A percentile compares a stretch with the other conserved stretches of the same genome.
These are phyloP conservation scores for Trametes versicolor DNA, from an alignment of 1,284 basidiomycete genomes.

Conservation along the genomic window DNA sequence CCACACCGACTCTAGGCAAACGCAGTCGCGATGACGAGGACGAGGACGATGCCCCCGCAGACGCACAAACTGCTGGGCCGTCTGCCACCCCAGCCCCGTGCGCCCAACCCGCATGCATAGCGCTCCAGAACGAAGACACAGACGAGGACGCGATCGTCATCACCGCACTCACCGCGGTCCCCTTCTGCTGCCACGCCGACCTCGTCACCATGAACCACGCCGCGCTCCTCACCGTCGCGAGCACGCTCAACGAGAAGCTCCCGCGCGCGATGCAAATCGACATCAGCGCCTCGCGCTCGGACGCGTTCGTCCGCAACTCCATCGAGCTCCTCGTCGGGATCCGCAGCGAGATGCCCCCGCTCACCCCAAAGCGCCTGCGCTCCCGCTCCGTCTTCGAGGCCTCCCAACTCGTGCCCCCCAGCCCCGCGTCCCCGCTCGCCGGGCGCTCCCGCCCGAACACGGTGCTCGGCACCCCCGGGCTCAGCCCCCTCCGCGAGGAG, in stretches of 20 bases:
- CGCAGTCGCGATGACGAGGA: slow-evolving; percentile 30
- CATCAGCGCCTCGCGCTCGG: slow-evolving; percentile 42
- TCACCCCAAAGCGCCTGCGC: slow-evolving; percentile 19
- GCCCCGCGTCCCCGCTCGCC: slow-evolving; percentile 34
- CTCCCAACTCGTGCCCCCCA: slow-evolving; percentile 15
- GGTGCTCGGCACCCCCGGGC: slow-evolving; percentile 23
- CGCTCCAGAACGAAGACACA: slow-evolving; percentile 59
- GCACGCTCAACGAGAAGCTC: slow-evolving; percentile 56
- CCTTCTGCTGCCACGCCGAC: slow-evolving; percentile 72
- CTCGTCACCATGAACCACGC: slow-evolving; percentile 61
- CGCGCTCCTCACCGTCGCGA: slow-evolving; percentile 56
- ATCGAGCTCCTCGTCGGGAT: slow-evolving; percentile 65
- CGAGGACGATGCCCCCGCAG: slow-evolving; percentile 9
- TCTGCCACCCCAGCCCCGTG: neutral
- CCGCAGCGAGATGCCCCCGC: slow-evolving; percentile 35
- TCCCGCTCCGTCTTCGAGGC: slow-evolving; percentile 19
- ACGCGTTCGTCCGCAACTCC: slow-evolving; percentile 52
- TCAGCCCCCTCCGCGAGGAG: slow-evolving; percentile 34
- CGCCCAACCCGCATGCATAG: slow-evolving; percentile 14
- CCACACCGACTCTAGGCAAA: slow-evolving; percentile 36
- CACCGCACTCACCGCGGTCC: slow-evolving; percentile 57
- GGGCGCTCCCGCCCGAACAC: slow-evolving; percentile 24
- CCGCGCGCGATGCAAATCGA: slow-evolving; percentile 58
- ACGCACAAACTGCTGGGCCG: neutral
- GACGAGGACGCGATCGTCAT: slow-evolving; percentile 63